These are phyloP conservation scores for Arbutus unedo DNA, from an alignment of 148 eudicot genomes.

Conservation along the genomic window DNA sequence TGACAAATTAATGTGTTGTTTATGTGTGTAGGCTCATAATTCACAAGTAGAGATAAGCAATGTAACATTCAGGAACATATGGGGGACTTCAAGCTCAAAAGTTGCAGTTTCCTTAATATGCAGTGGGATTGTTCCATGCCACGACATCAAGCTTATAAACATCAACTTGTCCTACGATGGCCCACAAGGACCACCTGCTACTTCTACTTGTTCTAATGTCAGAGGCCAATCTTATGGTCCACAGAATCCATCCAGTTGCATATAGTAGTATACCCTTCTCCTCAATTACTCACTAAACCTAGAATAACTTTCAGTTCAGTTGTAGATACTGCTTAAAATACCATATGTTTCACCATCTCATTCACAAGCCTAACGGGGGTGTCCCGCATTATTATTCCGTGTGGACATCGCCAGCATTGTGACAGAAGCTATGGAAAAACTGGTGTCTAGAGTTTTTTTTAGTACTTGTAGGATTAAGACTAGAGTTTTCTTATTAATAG, in stretches of 20 bases:
- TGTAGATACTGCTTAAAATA: not conserved
- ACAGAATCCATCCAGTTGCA: slow-evolving; percentile 27
- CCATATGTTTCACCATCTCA: not conserved
- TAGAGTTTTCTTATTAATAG: not conserved
- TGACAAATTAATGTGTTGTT: not conserved
- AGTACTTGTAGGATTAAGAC: no score
- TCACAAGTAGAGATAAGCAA: slow-evolving; percentile 40
- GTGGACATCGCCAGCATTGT: not conserved
- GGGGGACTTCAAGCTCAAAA: slow-evolving; percentile 38
- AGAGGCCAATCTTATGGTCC: slow-evolving; percentile 34
- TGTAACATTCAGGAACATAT: slow-evolving; percentile 39
- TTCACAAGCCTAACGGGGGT: not conserved
- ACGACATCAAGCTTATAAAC: slow-evolving; percentile 30
- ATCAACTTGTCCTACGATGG: slow-evolving; percentile 39
- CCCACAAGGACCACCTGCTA: slow-evolving; percentile 21
- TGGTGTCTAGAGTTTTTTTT: not conserved
- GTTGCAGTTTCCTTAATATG: slow-evolving; percentile 45
- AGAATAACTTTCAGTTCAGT: not conserved
- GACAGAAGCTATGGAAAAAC: not conserved
- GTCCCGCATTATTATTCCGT: not conserved
- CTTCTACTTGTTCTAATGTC: slow-evolving; percentile 36
- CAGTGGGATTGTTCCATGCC: slow-evolving; percentile 37
- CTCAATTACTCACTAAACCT: not conserved
- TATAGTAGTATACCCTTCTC: slow-evolving; percentile 4
- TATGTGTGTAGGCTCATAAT: slow-evolving; percentile 18